Percentiles rank a stretch among this genome's conserved stretches.
Evolutionary conservation across 306 rosid genomes (phyloP).

Genomic region (Dryas drummondii): DNA sequence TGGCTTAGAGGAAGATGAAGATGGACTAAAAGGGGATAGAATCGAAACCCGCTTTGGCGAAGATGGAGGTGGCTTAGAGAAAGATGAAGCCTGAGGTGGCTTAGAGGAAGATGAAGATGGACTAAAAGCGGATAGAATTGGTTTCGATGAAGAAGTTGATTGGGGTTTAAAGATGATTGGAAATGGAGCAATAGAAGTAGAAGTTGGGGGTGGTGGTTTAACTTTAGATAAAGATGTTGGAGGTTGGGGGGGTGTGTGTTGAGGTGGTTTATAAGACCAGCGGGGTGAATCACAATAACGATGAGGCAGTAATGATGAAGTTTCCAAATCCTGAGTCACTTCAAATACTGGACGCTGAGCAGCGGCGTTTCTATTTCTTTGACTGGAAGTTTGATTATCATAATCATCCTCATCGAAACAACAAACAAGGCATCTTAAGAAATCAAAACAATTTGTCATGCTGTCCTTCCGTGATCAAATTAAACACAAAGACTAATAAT

Average conservation of each 20-base stretch:
- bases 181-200: no score
- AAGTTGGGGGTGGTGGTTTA: no score
- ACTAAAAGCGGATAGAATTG: not conserved
- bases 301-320: not conserved
- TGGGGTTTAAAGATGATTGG: no score
- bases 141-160: not conserved
- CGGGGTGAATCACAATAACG: not conserved
- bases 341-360: not conserved
- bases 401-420: constrained; percentile 10
- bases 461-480: not conserved
- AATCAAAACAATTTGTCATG: not conserved
- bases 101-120: not conserved
- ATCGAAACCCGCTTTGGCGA: no score
- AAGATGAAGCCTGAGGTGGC: not conserved
- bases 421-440: constrained; percentile 23
- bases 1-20: not conserved
- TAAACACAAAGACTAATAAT: not conserved
- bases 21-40: no score
- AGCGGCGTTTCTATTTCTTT: not conserved
- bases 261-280: not conserved
- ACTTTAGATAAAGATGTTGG: constrained; percentile 6
- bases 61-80: constrained; percentile 5
- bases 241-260: no score
- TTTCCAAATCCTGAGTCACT: not conserved
- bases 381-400: not conserved